Conservation (phyloP, 305 asterid species). For the Fraxinus sp. region DNA sequence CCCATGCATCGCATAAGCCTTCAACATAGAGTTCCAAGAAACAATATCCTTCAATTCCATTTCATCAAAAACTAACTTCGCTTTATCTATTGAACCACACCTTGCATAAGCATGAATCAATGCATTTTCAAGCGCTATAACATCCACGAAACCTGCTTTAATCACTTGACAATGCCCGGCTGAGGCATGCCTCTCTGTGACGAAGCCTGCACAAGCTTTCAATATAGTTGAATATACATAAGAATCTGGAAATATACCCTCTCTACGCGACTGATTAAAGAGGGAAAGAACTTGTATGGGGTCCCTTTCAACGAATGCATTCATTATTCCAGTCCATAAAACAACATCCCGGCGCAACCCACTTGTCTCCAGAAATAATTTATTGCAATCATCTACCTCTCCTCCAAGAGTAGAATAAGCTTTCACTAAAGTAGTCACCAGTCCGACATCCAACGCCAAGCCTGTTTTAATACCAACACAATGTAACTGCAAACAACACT, state of each 20-base stretch:
- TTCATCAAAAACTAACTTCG: conserved; percentile 53
- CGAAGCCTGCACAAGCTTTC: conserved; percentile 71
- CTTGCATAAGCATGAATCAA: conserved; percentile 71
- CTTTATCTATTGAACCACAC: conserved; percentile 57
- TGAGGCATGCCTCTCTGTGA: conserved; percentile 49
- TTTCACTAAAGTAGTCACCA: conserved; percentile 65
- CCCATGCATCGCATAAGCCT: conserved; percentile 78
- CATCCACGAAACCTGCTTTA: conserved; percentile 42
- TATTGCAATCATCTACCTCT: conserved; percentile 41
- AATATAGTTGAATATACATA: conserved; percentile 54
- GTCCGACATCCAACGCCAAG: conserved; percentile 50
- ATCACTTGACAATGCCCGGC: conserved; percentile 57
- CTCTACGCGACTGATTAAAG: conserved; percentile 50
- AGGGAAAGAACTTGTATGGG: conserved; percentile 51
- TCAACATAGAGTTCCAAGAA: conserved; percentile 79
- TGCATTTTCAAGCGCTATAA: conserved; percentile 54
- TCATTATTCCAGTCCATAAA: conserved; percentile 67
- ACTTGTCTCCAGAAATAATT: conserved; percentile 54
- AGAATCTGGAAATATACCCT: conserved; percentile 48
- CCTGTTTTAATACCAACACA: conserved; percentile 51
- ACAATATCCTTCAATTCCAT: conserved; percentile 64
- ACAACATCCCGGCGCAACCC: conserved; percentile 47
- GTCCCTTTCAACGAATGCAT: conserved; percentile 50
- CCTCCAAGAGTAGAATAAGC: conserved; percentile 59
- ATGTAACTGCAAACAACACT: conserved; percentile 61